Evolutionary conservation across 257 asterid genomes (phyloP).

Genomic region (Rhazya stricta): DNA sequence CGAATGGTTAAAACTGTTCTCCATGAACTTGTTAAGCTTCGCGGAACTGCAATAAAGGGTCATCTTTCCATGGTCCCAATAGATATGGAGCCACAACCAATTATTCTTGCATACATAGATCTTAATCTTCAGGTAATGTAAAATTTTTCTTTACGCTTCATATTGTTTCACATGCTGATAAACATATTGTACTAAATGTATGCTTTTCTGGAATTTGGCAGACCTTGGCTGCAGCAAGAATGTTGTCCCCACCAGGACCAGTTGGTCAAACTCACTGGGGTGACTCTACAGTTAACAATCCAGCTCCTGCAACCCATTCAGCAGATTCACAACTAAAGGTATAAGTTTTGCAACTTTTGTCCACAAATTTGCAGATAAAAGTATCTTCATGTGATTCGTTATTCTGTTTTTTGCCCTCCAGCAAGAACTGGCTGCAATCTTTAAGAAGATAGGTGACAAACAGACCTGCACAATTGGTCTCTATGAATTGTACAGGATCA

Average conservation of each 20-base stretch:
- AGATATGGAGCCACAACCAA: conserved; percentile 95
- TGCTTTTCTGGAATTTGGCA: conserved; percentile 27
- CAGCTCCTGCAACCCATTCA: conserved; percentile 80
- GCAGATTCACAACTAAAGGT: conserved; percentile 94
- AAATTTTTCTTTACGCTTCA: not conserved
- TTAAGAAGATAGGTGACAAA: conserved; percentile 98
- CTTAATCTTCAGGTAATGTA: conserved; percentile 86
- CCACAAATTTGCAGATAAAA: not conserved
- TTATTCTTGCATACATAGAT: conserved; percentile 96
- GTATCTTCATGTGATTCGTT: not conserved
- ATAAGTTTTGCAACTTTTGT: conserved; percentile 6
- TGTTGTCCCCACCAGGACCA: conserved; percentile 93
- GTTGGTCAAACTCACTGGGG: conserved; percentile 95
- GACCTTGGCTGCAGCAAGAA: conserved; percentile 99
- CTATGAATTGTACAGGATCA: conserved; percentile 88
- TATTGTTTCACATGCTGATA: not conserved
- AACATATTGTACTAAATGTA: not conserved
- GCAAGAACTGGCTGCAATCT: conserved; percentile 99
- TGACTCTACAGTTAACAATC: conserved; percentile 73
- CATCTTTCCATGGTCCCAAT: conserved; percentile 98
- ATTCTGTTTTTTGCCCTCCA: conserved; percentile 32
- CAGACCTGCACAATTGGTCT: conserved; percentile 98
- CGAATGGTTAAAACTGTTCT: conserved; percentile 99
- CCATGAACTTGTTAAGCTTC: conserved; percentile 97
- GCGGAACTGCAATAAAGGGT: conserved; percentile 97